phyloP scores from a whole-genome alignment of 306 rosid species.

The Cajanus cajan region DNA sequence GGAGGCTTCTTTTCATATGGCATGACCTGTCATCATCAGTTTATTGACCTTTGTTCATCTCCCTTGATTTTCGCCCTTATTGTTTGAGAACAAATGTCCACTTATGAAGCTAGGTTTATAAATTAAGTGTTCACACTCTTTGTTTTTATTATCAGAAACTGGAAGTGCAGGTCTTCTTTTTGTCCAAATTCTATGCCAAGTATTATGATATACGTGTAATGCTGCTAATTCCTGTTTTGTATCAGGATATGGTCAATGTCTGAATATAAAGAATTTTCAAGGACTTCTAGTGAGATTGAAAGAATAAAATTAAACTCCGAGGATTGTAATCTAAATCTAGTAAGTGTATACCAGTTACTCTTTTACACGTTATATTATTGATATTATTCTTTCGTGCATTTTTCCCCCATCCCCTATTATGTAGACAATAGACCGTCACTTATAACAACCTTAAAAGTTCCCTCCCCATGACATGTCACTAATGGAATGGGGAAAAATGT shows the following conservation, averaged over 20 bases:
- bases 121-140: constrained; percentile 10
- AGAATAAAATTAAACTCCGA: constrained; percentile 37
- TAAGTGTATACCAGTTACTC: constrained; percentile 42
- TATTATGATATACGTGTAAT: constrained; percentile 12
- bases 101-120: neutral
- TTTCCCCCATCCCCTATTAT: neutral
- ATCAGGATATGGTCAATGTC: constrained; percentile 75
- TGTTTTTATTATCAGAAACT: constrained; percentile 9
- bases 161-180: neutral
- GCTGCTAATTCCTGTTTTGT: constrained; percentile 28
- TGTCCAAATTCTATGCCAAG: neutral
- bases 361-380: constrained; percentile 4
- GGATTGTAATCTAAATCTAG: constrained; percentile 53
- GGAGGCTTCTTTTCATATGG: neutral
- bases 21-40: neutral
- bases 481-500: neutral
- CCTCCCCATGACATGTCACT: neutral
- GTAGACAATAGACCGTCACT: neutral
- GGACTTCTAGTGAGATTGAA: constrained; percentile 45
- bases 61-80: neutral
- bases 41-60: neutral
- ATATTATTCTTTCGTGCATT: neutral
- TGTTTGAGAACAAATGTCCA: neutral
- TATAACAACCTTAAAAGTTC: neutral
- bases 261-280: constrained; percentile 47